Evolutionary conservation across 2,329 filamentous ascomycete genomes (phyloP).

Genomic region (Rosellinia necatrix): DNA sequence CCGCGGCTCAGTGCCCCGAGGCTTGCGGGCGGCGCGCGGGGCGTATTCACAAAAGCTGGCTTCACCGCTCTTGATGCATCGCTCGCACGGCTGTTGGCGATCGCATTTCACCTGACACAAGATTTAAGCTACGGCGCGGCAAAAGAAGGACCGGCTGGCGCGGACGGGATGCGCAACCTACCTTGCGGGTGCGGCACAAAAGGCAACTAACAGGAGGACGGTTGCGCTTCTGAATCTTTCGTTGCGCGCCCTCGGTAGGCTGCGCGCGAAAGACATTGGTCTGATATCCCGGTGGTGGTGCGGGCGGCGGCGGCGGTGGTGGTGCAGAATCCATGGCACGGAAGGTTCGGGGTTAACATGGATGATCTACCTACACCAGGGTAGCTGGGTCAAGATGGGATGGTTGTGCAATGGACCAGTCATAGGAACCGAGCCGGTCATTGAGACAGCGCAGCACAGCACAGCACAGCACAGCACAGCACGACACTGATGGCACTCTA

Average conservation of each 20-base stretch:
- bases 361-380: neutral
- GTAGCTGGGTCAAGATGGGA: conserved; percentile 4
- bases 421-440: too few species aligned
- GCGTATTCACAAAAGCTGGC: conserved; percentile 45
- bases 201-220: conserved; percentile 44
- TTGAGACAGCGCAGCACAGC: too few species aligned
- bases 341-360: conserved; percentile 35
- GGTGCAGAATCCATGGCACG: conserved; percentile 37
- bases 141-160: neutral
- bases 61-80: conserved; percentile 46
- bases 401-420: conserved; percentile 1
- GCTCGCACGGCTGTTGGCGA: conserved; percentile 46
- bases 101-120: conserved; percentile 45
- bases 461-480: too few species aligned
- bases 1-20: conserved; percentile 39
- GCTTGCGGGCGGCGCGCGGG: conserved; percentile 41
- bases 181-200: conserved; percentile 43
- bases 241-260: conserved; percentile 41
- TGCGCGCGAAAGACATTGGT: conserved; percentile 46
- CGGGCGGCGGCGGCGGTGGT: conserved; percentile 24
- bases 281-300: conserved; percentile 36
- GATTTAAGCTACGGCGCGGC: conserved; percentile 15
- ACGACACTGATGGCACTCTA: neutral
- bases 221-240: conserved; percentile 46
- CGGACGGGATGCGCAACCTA: conserved; percentile 27